phyloP scores from a whole-genome alignment of 805 yeast species.

The Kodamaea nitidulidarum region DNA sequence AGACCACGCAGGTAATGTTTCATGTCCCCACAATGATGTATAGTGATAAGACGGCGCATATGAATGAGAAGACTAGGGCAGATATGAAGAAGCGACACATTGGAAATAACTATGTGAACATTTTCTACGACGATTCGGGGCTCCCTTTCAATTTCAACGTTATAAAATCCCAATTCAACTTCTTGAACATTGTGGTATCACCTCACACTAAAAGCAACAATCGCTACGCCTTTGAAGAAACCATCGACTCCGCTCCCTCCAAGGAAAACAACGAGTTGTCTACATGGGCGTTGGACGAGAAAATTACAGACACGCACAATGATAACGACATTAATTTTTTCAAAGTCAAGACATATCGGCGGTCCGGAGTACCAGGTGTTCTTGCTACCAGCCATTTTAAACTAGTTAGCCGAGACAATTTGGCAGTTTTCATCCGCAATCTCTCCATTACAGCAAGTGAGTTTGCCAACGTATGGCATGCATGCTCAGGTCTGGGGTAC shows the following conservation, averaged over 20 bases:
- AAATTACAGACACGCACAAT: slow-evolving; percentile 2
- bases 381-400: slow-evolving; percentile 76
- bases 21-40: slow-evolving; percentile 87
- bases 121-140: slow-evolving; percentile 74
- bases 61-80: slow-evolving; percentile 15
- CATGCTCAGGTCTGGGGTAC: slow-evolving; percentile 40
- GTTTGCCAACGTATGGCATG: slow-evolving; percentile 74
- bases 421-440: slow-evolving; percentile 64
- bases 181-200: slow-evolving; percentile 71
- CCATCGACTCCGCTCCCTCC: no score
- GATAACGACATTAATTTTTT: slow-evolving; percentile 31
- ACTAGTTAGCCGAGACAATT: slow-evolving; percentile 53
- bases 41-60: slow-evolving; percentile 34
- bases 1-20: slow-evolving; percentile 65
- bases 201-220: slow-evolving; percentile 43
- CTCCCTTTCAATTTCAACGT: slow-evolving; percentile 63
- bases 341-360: slow-evolving; percentile 60
- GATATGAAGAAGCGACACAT: slow-evolving; percentile 75
- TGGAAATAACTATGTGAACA: slow-evolving; percentile 79
- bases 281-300: slow-evolving; percentile 7
- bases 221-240: slow-evolving; percentile 2
- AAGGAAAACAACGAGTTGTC: background rate
- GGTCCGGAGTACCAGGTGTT: slow-evolving; percentile 70
- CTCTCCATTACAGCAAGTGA: slow-evolving; percentile 61
- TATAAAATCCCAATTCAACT: slow-evolving; percentile 76